A percentile compares a stretch with the other conserved stretches of the same genome.
phyloP scores from a whole-genome alignment of 768 basidiomycete genomes.

The Kwoniella sp. region DNA sequence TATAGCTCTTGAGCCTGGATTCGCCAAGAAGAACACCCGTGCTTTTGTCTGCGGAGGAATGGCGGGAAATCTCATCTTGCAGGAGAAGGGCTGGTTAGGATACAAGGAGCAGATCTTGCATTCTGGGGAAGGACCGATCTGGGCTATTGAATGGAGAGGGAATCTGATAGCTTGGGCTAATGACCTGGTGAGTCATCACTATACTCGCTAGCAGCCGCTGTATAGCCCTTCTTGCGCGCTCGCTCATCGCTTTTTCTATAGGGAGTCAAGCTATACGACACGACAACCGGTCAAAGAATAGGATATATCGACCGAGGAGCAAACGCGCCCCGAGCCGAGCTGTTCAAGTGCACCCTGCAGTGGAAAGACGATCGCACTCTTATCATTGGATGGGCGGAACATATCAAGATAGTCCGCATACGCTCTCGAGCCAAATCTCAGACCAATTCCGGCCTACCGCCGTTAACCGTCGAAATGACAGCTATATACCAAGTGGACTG shows the following conservation, averaged over 20 bases:
- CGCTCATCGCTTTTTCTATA: constrained; percentile 44
- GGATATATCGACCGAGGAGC: constrained; percentile 80
- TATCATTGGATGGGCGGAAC: constrained; percentile 89
- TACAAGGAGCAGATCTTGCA: constrained; percentile 85
- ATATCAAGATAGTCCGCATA: constrained; percentile 79
- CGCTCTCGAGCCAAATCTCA: constrained; percentile 60
- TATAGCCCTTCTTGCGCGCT: too few species aligned
- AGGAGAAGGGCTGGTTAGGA: constrained; percentile 95
- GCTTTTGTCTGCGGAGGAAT: constrained; percentile 89
- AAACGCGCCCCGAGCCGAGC: constrained; percentile 84
- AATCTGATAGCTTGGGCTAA: constrained; percentile 94
- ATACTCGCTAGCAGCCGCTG: too few species aligned
- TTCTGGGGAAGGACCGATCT: constrained; percentile 88
- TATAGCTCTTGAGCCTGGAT: constrained; percentile 86
- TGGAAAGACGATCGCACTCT: constrained; percentile 93
- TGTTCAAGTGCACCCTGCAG: constrained; percentile 86
- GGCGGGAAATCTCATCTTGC: constrained; percentile 79
- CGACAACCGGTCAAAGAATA: constrained; percentile 71
- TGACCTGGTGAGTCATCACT: constrained; percentile 67
- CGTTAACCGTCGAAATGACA: constrained; percentile 72
- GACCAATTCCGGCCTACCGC: constrained; percentile 32
- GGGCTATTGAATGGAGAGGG: constrained; percentile 84
- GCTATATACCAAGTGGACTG: constrained; percentile 91
- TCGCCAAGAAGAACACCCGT: constrained; percentile 73
- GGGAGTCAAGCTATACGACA: constrained; percentile 95